Percentiles rank a stretch among this genome's conserved stretches.
These are phyloP conservation scores for Corynespora cassiicola DNA, from an alignment of 2,329 filamentous ascomycete species.

Conservation along the genomic window DNA sequence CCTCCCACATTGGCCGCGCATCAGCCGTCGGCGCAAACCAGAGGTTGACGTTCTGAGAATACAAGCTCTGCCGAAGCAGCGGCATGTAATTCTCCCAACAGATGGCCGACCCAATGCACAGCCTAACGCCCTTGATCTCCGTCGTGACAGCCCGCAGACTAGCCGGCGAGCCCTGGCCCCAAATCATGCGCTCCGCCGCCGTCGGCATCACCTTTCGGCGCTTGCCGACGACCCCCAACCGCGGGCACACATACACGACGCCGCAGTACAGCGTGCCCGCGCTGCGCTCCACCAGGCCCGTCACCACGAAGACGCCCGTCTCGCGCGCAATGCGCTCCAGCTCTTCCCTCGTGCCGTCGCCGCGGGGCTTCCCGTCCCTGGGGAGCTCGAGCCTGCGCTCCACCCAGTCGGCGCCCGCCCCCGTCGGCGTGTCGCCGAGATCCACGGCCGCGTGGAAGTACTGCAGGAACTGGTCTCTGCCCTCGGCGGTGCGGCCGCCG, in stretches of 20 bases:
- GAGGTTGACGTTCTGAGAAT: conserved; percentile 88
- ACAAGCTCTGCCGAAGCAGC: conserved; percentile 80
- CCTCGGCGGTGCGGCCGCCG: conserved; percentile 70
- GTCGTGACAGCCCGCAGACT: conserved; percentile 82
- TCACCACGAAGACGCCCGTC: conserved; percentile 82
- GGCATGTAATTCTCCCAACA: conserved; percentile 99
- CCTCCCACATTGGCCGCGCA: conserved; percentile 79
- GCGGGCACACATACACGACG: conserved; percentile 81
- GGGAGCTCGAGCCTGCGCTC: conserved; percentile 63
- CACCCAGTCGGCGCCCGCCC: conserved; percentile 78
- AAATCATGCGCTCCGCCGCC: conserved; percentile 80
- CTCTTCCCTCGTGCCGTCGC: conserved; percentile 80
- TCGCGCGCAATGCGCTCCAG: conserved; percentile 78
- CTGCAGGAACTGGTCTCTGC: conserved; percentile 79
- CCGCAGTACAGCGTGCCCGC: conserved; percentile 86
- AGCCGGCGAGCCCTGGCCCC: conserved; percentile 83
- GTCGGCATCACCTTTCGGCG: conserved; percentile 94
- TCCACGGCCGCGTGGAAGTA: conserved; percentile 85
- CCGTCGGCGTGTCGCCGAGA: conserved; percentile 77
- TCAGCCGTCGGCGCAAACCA: conserved; percentile 93
- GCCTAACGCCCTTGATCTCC: conserved; percentile 75
- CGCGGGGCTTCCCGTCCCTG: conserved; percentile 57
- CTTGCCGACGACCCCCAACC: conserved; percentile 77
- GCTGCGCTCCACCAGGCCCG: conserved; percentile 78
- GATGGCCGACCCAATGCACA: conserved; percentile 86